Conservation (phyloP, 768 basidiomycete species). For the Termitomyces sp. region DNA sequence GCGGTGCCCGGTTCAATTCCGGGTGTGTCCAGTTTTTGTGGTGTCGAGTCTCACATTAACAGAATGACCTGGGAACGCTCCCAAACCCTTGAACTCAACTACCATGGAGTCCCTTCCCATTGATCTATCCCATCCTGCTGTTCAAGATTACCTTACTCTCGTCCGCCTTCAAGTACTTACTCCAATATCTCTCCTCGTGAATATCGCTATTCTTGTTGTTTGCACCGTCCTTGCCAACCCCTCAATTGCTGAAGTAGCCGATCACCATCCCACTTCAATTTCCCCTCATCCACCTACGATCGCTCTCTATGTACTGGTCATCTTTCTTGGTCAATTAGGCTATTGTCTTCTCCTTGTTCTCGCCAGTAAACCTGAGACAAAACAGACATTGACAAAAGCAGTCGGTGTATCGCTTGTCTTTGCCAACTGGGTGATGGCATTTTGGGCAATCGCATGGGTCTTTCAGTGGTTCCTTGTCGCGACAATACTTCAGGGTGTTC, state of each 20-base stretch:
- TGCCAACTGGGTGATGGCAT: slow-evolving; percentile 75
- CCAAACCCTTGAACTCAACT: background rate
- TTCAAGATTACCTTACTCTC: slow-evolving; percentile 62
- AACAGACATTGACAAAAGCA: slow-evolving; percentile 67
- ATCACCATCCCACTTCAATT: slow-evolving; percentile 59
- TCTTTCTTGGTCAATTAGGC: slow-evolving; percentile 68
- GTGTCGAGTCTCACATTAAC: background rate
- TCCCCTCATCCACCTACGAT: slow-evolving; percentile 59
- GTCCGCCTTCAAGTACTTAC: slow-evolving; percentile 81
- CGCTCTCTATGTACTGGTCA: slow-evolving; percentile 49
- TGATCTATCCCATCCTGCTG: slow-evolving; percentile 53
- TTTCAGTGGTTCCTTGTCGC: slow-evolving; percentile 73
- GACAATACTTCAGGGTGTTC: slow-evolving; percentile 66
- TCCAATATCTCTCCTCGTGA: slow-evolving; percentile 77
- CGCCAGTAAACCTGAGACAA: slow-evolving; percentile 72
- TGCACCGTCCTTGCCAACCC: slow-evolving; percentile 67
- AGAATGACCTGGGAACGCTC: background rate
- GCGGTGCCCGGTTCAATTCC: slow-evolving; percentile 25
- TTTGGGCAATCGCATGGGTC: slow-evolving; percentile 76
- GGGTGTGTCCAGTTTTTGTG: slow-evolving; percentile 19
- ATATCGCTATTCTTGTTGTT: slow-evolving; percentile 64
- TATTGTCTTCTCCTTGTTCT: slow-evolving; percentile 78
- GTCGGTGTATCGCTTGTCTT: slow-evolving; percentile 75
- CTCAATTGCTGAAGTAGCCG: slow-evolving; percentile 38
- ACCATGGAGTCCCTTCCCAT: slow-evolving; percentile 53